Conservation (phyloP, 1,139 yeast species). For the Yamadazyma epiphylla region DNA sequence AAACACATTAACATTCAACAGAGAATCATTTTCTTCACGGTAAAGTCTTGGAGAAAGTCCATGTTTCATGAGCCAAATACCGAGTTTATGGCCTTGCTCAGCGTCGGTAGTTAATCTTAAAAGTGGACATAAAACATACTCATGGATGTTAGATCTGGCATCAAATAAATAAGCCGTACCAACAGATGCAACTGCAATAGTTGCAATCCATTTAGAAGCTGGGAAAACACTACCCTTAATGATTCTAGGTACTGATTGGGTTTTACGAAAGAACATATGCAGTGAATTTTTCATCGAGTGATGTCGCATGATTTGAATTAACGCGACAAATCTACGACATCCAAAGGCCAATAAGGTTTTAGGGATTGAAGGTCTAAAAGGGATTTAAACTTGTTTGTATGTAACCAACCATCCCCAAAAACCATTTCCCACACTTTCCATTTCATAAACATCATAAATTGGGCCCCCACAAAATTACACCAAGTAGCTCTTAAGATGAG, state of each 20-base stretch:
- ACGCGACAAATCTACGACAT: too few species aligned
- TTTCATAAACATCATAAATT: too few species aligned
- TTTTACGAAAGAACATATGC: neutral
- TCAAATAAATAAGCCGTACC: slow-evolving; percentile 51
- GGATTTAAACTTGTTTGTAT: too few species aligned
- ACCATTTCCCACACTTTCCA: too few species aligned
- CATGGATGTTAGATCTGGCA: slow-evolving; percentile 80
- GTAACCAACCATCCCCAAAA: too few species aligned
- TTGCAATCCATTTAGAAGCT: slow-evolving; percentile 5
- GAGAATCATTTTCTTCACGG: slow-evolving; percentile 42
- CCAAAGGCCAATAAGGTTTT: too few species aligned
- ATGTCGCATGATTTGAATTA: too few species aligned
- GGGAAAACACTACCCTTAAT: slow-evolving; percentile 5
- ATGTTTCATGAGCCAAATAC: slow-evolving; percentile 64
- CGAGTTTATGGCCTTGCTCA: slow-evolving; percentile 78
- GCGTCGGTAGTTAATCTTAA: slow-evolving; percentile 73
- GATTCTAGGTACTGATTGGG: neutral
- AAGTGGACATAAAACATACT: slow-evolving; percentile 73
- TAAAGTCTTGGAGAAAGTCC: slow-evolving; percentile 65
- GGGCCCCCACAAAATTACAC: too few species aligned
- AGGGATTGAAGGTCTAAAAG: too few species aligned
- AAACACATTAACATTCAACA: slow-evolving; percentile 59
- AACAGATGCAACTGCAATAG: slow-evolving; percentile 25
- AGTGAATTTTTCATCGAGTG: too few species aligned
- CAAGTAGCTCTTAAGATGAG: too few species aligned